phyloP scores from a whole-genome alignment of 1,139 yeast genomes.

The Debaryomycetaceae sp. region DNA sequence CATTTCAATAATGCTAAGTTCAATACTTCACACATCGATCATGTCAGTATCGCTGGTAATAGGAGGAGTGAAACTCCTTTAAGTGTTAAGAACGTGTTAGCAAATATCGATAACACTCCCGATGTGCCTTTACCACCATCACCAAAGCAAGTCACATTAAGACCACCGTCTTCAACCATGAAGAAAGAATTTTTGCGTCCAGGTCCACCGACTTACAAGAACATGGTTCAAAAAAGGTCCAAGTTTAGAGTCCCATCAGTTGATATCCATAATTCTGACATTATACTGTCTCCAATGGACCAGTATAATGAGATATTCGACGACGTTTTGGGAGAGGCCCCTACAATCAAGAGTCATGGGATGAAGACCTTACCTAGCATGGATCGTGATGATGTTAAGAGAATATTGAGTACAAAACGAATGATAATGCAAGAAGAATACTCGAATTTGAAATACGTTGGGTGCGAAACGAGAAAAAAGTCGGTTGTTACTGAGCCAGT shows the following conservation, averaged over 20 bases:
- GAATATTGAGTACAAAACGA: slow-evolving; percentile 37
- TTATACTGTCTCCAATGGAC: slow-evolving; percentile 35
- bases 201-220: neutral
- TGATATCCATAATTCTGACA: slow-evolving; percentile 37
- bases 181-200: slow-evolving; percentile 7
- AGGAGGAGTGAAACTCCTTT: slow-evolving; percentile 25
- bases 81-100: slow-evolving; percentile 27
- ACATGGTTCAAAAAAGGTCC: slow-evolving; percentile 17
- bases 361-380: slow-evolving; percentile 46
- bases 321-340: slow-evolving; percentile 26
- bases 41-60: slow-evolving; percentile 18
- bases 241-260: slow-evolving; percentile 43
- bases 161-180: slow-evolving; percentile 6
- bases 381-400: slow-evolving; percentile 47
- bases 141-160: slow-evolving; percentile 5
- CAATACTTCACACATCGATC: slow-evolving; percentile 14
- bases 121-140: slow-evolving; percentile 20
- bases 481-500: slow-evolving; percentile 30
- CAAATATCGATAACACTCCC: slow-evolving; percentile 18
- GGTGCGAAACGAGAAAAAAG: slow-evolving; percentile 22
- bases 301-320: slow-evolving; percentile 42
- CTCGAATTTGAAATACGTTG: slow-evolving; percentile 32
- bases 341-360: slow-evolving; percentile 39
- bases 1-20: slow-evolving; percentile 28
- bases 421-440: slow-evolving; percentile 44